A percentile compares a stretch with the other conserved stretches of the same genome.
These are phyloP conservation scores for Pseudogymnoascus pannorum DNA, from an alignment of 2,329 filamentous ascomycete species.

Conservation along the genomic window DNA sequence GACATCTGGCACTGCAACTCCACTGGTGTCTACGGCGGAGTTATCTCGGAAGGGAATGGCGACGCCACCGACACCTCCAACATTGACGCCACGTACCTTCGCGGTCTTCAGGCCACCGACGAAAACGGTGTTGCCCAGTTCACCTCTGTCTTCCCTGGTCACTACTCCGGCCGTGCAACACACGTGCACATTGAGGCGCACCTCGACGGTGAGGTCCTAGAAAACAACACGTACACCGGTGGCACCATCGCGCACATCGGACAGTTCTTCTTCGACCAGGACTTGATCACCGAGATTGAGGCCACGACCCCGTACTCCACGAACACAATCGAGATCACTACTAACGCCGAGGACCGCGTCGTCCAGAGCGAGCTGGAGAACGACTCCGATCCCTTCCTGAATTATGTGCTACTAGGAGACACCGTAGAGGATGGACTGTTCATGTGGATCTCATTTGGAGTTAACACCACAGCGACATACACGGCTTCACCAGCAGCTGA, in stretches of 20 bases:
- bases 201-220: slow-evolving; percentile 29
- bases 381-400: slow-evolving; percentile 42
- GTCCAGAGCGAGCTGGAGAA: slow-evolving; percentile 39
- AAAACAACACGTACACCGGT: slow-evolving; percentile 42
- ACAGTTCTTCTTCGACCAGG: slow-evolving; percentile 58
- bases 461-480: slow-evolving; percentile 31
- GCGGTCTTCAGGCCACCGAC: slow-evolving; percentile 36
- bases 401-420: slow-evolving; percentile 52
- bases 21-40: slow-evolving; percentile 44
- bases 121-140: slow-evolving; percentile 37
- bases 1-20: slow-evolving; percentile 46
- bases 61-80: slow-evolving; percentile 32
- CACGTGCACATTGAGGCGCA: slow-evolving; percentile 46
- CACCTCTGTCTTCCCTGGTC: slow-evolving; percentile 38
- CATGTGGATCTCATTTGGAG: slow-evolving; percentile 47
- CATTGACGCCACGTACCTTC: slow-evolving; percentile 34
- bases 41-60: slow-evolving; percentile 38
- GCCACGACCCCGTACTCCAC: slow-evolving; percentile 37
- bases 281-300: slow-evolving; percentile 46
- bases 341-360: slow-evolving; percentile 42
- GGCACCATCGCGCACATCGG: slow-evolving; percentile 51
- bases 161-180: slow-evolving; percentile 37
- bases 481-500: not conserved
- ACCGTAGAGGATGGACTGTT: slow-evolving; percentile 44
- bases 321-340: slow-evolving; percentile 41